Evolutionary conservation across 768 basidiomycete genomes (phyloP).

Genomic region (Leccinum broughii): DNA sequence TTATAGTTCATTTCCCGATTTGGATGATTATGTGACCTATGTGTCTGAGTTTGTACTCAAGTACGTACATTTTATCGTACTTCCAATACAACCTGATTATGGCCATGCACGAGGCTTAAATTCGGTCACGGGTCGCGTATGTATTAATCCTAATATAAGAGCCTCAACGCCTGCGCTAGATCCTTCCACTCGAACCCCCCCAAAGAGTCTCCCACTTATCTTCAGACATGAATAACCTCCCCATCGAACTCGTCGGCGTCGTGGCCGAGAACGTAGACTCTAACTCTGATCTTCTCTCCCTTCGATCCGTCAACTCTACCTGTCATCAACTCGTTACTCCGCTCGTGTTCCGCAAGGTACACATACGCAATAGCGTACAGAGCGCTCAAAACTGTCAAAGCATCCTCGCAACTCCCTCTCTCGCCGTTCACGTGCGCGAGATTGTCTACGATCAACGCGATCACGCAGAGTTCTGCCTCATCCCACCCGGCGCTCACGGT

Average conservation of each 20-base stretch:
- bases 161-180: background rate
- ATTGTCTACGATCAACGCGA: slow-evolving; percentile 33
- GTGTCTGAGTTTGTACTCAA: background rate
- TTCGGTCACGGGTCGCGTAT: background rate
- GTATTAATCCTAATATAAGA: slow-evolving; percentile 7
- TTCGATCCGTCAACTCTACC: slow-evolving; percentile 29
- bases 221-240: slow-evolving; percentile 25
- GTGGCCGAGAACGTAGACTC: slow-evolving; percentile 27
- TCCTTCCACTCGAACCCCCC: background rate
- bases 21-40: background rate
- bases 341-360: slow-evolving; percentile 22
- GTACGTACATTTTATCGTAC: background rate
- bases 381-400: slow-evolving; percentile 28
- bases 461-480: slow-evolving; percentile 25
- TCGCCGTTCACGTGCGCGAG: slow-evolving; percentile 28
- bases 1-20: background rate
- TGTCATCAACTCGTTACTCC: slow-evolving; percentile 31
- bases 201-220: background rate
- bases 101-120: background rate
- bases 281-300: slow-evolving; percentile 28
- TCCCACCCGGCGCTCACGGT: slow-evolving; percentile 19
- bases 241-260: slow-evolving; percentile 29
- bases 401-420: slow-evolving; percentile 23
- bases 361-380: slow-evolving; percentile 26
- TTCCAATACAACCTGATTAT: background rate